These are phyloP conservation scores for Trametes gibbosa DNA, from an alignment of 768 basidiomycete genomes.

Conservation along the genomic window DNA sequence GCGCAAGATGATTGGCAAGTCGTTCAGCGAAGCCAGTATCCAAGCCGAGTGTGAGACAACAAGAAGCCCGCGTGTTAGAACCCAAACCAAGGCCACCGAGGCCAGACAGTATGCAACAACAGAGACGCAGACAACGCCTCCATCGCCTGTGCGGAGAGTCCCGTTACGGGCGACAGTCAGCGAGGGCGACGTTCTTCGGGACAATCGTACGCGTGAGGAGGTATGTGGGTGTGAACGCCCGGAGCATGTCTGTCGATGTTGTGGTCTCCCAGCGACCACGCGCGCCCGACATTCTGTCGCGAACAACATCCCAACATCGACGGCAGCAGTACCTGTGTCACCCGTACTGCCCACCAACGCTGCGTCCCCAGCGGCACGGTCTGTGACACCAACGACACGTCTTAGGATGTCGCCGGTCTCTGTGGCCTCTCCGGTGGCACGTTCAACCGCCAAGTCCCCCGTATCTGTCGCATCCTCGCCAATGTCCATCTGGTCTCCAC, in stretches of 20 bases:
- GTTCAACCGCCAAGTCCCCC: background rate
- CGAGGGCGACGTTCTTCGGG: background rate
- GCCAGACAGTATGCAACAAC: background rate
- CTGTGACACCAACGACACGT: background rate
- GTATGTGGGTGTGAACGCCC: conserved; percentile 2
- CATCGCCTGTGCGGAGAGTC: background rate
- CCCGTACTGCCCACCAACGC: too few relatives aligned
- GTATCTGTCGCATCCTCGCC: background rate
- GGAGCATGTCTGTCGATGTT: background rate
- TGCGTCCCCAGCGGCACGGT: background rate
- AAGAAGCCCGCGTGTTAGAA: background rate
- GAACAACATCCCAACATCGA: background rate
- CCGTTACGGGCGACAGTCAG: conserved; percentile 2
- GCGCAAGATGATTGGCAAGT: background rate
- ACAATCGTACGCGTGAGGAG: background rate
- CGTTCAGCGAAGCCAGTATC: background rate
- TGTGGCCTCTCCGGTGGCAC: background rate
- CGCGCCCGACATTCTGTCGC: background rate
- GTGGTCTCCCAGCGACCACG: background rate
- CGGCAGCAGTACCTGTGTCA: background rate
- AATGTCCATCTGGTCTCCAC: background rate
- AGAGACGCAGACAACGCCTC: background rate
- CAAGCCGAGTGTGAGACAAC: background rate
- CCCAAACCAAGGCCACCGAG: background rate
- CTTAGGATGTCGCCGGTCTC: background rate